These are phyloP conservation scores for Wallacemonas rigidus DNA, from an alignment of 208 protist species.

Conservation along the genomic window DNA sequence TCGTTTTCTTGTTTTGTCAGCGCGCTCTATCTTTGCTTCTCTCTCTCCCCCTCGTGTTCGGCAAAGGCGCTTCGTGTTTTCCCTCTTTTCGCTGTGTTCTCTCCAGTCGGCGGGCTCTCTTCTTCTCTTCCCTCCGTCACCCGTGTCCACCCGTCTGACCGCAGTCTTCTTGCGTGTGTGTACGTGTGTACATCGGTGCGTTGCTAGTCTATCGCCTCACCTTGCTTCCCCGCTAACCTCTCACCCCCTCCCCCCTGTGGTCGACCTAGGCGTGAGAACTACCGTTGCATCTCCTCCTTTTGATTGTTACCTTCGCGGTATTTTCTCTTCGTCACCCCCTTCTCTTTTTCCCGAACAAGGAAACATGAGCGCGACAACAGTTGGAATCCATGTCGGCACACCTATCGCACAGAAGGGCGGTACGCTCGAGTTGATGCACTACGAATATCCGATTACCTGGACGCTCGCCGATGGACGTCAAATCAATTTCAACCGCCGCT, in stretches of 20 bases:
- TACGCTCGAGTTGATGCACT: constrained; percentile 81
- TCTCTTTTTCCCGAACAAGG: background rate
- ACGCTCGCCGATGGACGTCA: constrained; percentile 33
- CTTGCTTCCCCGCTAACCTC: no score
- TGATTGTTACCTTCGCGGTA: no score
- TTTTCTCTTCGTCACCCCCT: no score
- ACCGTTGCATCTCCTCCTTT: no score
- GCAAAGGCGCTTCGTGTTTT: background rate
- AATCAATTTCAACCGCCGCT: constrained; percentile 65
- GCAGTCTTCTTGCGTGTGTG: no score
- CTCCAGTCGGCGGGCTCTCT: background rate
- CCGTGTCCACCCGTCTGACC: no score
- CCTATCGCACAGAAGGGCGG: constrained; percentile 55
- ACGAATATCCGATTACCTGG: constrained; percentile 71
- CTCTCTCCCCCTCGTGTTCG: background rate
- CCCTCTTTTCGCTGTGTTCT: background rate
- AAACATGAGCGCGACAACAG: background rate
- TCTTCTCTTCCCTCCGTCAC: background rate
- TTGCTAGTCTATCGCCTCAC: no score
- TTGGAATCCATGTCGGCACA: constrained; percentile 37
- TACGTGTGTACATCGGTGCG: no score
- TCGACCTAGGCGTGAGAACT: no score
- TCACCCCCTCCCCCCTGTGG: no score
- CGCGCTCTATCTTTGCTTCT: background rate
- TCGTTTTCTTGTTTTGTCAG: background rate